Conservation (phyloP, 371 early-diverging fungal species). For the Umbelopsis sp. region DNA sequence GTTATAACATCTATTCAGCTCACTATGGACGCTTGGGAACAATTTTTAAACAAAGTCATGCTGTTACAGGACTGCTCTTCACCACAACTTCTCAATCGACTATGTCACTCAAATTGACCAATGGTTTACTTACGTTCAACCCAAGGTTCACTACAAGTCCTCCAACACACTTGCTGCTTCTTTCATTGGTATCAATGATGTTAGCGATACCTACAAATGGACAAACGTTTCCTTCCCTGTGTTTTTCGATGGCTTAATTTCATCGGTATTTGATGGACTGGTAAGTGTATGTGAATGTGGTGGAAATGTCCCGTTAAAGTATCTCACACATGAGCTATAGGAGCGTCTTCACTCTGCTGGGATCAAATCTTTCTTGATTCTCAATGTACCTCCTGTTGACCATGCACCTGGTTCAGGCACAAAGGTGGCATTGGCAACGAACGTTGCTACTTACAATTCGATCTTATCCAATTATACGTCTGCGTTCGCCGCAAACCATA, state of each 20-base stretch:
- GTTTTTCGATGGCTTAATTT: constrained; percentile 21
- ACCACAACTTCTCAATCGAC: constrained; percentile 16
- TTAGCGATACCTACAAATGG: constrained; percentile 24
- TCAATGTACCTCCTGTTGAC: constrained; percentile 25
- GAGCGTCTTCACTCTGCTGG: constrained; percentile 2
- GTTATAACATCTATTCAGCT: neutral
- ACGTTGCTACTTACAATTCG: constrained; percentile 19
- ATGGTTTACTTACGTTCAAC: constrained; percentile 9
- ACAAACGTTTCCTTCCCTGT: constrained; percentile 23
- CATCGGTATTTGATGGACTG: constrained; percentile 22
- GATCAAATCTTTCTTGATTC: constrained; percentile 22
- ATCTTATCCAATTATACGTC: constrained; percentile 19
- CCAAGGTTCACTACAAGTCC: constrained; percentile 13
- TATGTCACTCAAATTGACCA: constrained; percentile 24
- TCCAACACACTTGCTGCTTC: constrained; percentile 21
- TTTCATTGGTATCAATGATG: constrained; percentile 29
- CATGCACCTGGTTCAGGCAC: constrained; percentile 20
- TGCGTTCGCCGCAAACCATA: constrained; percentile 21
- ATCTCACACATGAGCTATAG: constrained; percentile 2
- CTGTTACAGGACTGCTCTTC: neutral
- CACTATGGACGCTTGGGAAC: too few relatives aligned
- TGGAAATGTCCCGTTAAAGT: neutral
- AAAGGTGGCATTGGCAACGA: neutral
- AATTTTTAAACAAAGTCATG: too few relatives aligned
- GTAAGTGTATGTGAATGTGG: neutral